These are phyloP conservation scores for Styphnolobium japonicum DNA, from an alignment of 306 rosid species.

Conservation along the genomic window DNA sequence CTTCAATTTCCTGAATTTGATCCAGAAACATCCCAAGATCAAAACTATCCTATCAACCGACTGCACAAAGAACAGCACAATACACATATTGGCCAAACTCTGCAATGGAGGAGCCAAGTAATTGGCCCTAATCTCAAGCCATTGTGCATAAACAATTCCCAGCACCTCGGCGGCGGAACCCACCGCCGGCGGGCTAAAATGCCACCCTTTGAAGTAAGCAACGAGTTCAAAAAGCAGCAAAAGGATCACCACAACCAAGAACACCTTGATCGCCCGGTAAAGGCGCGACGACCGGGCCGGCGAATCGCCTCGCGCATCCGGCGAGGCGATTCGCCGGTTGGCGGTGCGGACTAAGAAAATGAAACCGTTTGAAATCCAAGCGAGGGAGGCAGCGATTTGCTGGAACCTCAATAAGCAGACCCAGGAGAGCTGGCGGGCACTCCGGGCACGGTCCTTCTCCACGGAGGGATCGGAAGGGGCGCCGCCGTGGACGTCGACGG, in stretches of 20 bases:
- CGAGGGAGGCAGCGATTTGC: slow-evolving; percentile 59
- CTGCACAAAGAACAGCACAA: slow-evolving; percentile 74
- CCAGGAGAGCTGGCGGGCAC: slow-evolving; percentile 87
- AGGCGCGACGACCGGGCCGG: slow-evolving; percentile 55
- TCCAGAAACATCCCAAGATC: slow-evolving; percentile 93
- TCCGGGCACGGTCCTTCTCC: slow-evolving; percentile 63
- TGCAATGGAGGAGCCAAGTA: slow-evolving; percentile 89
- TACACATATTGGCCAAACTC: slow-evolving; percentile 75
- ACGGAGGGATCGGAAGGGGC: slow-evolving; percentile 43
- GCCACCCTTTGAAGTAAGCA: slow-evolving; percentile 96
- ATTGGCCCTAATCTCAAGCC: slow-evolving; percentile 68
- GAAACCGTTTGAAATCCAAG: slow-evolving; percentile 42
- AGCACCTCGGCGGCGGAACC: slow-evolving; percentile 65
- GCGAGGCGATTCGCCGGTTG: slow-evolving; percentile 60
- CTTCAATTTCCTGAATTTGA: slow-evolving; percentile 71
- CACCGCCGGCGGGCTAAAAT: slow-evolving; percentile 73
- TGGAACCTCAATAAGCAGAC: slow-evolving; percentile 63
- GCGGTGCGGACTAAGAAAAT: slow-evolving; percentile 61
- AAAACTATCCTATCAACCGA: slow-evolving; percentile 77
- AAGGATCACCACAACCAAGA: slow-evolving; percentile 53
- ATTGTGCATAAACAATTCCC: slow-evolving; percentile 61
- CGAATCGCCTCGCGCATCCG: slow-evolving; percentile 52
- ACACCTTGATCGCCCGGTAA: slow-evolving; percentile 65
- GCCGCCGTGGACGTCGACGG: slow-evolving; percentile 48
- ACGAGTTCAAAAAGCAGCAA: slow-evolving; percentile 69